Percentiles rank a stretch among this genome's conserved stretches.
phyloP scores from a whole-genome alignment of 1,139 yeast species.

The Candida frijolesensis region DNA sequence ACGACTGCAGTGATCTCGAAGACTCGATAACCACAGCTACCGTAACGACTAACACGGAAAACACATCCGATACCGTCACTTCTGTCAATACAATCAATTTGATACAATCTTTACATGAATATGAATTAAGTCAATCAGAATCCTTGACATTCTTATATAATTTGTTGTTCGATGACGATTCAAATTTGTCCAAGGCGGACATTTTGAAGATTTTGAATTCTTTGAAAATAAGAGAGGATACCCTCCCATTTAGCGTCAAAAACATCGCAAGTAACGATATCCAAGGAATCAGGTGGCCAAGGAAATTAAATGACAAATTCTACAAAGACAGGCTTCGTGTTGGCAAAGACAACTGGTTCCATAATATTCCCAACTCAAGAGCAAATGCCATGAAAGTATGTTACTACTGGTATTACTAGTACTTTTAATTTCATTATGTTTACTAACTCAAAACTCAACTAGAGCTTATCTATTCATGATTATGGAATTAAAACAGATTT shows the following conservation, averaged over 20 bases:
- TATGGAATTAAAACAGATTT: slow-evolving; percentile 26
- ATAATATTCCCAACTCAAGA: slow-evolving; percentile 38
- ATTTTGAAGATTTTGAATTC: slow-evolving; percentile 38
- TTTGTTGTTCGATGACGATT: slow-evolving; percentile 40
- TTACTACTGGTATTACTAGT: slow-evolving; percentile 10
- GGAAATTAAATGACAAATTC: slow-evolving; percentile 33
- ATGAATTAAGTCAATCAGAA: slow-evolving; percentile 45
- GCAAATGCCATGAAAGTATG: slow-evolving; percentile 37
- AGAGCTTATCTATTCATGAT: slow-evolving; percentile 27
- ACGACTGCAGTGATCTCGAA: slow-evolving; percentile 5
- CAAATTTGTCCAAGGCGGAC: slow-evolving; percentile 37
- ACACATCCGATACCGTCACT: slow-evolving; percentile 1
- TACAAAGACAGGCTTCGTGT: slow-evolving; percentile 36
- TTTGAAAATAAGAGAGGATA: slow-evolving; percentile 38
- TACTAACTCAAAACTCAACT: slow-evolving; percentile 20
- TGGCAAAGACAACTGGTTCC: slow-evolving; percentile 42
- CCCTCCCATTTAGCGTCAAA: slow-evolving; percentile 31
- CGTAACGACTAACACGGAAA: not conserved
- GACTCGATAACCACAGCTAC: not conserved
- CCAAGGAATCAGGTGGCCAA: slow-evolving; percentile 45
- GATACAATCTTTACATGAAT: slow-evolving; percentile 26
- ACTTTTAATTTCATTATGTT: not conserved
- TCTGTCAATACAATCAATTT: slow-evolving; percentile 5
- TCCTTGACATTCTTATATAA: slow-evolving; percentile 44
- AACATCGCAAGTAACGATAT: slow-evolving; percentile 21